Conservation (phyloP, 495 filamentous ascomycete genomes). For the Aspergillus indologenus region DNA sequence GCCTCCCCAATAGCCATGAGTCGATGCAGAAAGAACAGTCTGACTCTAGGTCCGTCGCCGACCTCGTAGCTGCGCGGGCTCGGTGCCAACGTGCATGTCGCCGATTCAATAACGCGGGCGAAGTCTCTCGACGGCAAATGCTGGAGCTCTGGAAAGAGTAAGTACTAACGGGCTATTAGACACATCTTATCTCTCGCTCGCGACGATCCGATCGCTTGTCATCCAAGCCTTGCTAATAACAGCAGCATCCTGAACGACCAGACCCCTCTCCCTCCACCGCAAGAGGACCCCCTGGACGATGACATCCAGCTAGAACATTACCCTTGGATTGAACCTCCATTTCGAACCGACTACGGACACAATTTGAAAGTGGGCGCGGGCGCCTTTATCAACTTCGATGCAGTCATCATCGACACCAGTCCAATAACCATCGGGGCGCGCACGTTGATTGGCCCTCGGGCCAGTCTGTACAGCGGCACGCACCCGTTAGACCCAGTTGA, state of each 20-base stretch:
- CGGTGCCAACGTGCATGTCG: slow-evolving; percentile 57
- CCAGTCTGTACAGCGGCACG: slow-evolving; percentile 64
- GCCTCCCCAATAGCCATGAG: slow-evolving; percentile 22
- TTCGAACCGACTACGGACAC: slow-evolving; percentile 72
- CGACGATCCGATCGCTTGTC: not conserved
- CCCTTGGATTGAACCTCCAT: slow-evolving; percentile 68
- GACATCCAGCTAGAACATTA: slow-evolving; percentile 56
- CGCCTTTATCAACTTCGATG: slow-evolving; percentile 77
- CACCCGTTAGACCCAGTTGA: slow-evolving; percentile 75
- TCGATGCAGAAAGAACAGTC: slow-evolving; percentile 44
- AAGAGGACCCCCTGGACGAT: slow-evolving; percentile 54
- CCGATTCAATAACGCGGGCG: slow-evolving; percentile 60
- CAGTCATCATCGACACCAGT: slow-evolving; percentile 74
- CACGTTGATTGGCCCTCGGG: slow-evolving; percentile 76
- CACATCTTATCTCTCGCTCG: not conserved
- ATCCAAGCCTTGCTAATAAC: slow-evolving; percentile 6
- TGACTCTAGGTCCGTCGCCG: slow-evolving; percentile 52
- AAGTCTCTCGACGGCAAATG: slow-evolving; percentile 53
- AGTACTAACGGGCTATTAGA: slow-evolving; percentile 21
- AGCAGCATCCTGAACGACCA: slow-evolving; percentile 57
- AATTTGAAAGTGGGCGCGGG: slow-evolving; percentile 65
- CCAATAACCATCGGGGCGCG: slow-evolving; percentile 73
- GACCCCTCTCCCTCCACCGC: slow-evolving; percentile 57
- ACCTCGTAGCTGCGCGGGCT: slow-evolving; percentile 52
- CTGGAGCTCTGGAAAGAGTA: slow-evolving; percentile 75